Evolutionary conservation across 495 filamentous ascomycete genomes (phyloP).

Genomic region (Neurospora sp.): DNA sequence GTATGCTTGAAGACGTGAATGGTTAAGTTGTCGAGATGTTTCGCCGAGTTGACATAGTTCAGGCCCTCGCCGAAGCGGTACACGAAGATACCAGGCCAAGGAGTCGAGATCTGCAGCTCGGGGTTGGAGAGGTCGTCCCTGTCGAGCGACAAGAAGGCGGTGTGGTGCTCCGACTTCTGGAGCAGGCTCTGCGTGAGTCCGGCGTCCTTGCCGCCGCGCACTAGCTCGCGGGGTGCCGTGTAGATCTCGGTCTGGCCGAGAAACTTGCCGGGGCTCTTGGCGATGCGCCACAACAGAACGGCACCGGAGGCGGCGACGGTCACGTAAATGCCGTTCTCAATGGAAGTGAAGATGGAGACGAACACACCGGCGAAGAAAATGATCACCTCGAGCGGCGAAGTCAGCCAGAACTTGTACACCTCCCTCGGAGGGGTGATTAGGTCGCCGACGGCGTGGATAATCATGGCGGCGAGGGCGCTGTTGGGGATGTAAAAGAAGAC

Average conservation of each 20-base stretch:
- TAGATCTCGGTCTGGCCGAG: constrained; percentile 22
- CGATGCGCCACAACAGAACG: constrained; percentile 36
- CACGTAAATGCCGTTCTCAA: constrained; percentile 44
- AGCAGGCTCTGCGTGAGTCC: not conserved
- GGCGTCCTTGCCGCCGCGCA: constrained; percentile 6
- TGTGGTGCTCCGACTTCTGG: constrained; percentile 6
- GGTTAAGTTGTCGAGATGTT: constrained; percentile 36
- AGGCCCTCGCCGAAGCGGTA: constrained; percentile 43
- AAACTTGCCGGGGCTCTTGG: constrained; percentile 34
- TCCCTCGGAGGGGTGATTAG: constrained; percentile 38
- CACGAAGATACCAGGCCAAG: constrained; percentile 40
- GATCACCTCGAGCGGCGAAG: constrained; percentile 39
- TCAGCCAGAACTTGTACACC: constrained; percentile 41
- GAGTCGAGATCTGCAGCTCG: constrained; percentile 23
- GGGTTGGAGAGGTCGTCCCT: constrained; percentile 35
- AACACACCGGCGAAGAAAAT: constrained; percentile 44
- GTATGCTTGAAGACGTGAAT: constrained; percentile 32
- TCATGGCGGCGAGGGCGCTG: constrained; percentile 34
- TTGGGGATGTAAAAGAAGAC: constrained; percentile 43
- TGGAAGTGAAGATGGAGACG: constrained; percentile 38
- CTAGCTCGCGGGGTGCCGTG: constrained; percentile 4
- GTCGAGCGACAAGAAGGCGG: constrained; percentile 33
- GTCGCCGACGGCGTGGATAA: constrained; percentile 44
- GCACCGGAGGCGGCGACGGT: constrained; percentile 32
- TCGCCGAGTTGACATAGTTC: constrained; percentile 42